Evolutionary conservation across 139 green algal genomes (phyloP), one percentile per base, ranked within the genome.

Genomic region (Tetradesmus lagerheimii): DNA sequence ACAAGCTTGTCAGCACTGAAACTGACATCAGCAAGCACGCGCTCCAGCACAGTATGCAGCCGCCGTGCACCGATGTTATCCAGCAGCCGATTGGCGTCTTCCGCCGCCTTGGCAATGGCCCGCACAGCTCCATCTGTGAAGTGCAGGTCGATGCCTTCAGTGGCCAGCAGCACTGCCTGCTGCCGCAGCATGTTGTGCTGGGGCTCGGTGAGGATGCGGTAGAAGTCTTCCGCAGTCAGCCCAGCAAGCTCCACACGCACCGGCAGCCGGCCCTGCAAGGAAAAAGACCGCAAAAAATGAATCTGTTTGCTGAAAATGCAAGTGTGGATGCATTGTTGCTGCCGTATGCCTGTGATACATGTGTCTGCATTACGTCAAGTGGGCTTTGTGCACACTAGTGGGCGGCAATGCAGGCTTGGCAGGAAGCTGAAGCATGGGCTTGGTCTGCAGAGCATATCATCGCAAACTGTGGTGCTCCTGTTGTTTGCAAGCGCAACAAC

Each of bases 21-120:
- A 75, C 91, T 96, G 45, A 99, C 95, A n/a, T 99, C 96, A 78
- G 99, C 97, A 80, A 99, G 67, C 37, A 99, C 97, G 14, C 95
- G 92, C 39, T 91, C 98, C 81, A 99, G 85, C 6, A 99, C 94
- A 15, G 97, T 99, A 92, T 99, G 96, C 92, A 99, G 93, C 39
- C 98, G 93, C 38, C 97, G 90, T 11, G 97, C 97, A 14, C 97
- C 97, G 47, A 99, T 99, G 95, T 99, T 99, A 90, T 99, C 97
- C 75, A 99, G 57, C 11, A 80, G 76, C 38, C n/a, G 37, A 75
- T 88, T 89, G 37, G 67, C 96, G 91, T 99, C 95, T 85, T 96
- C 95, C 8, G 98, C 96, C 39, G 99, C 91, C 1, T 91, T 80
- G 3, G 97, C 93, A 23, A 97, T 91, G 41, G 95, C 94, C 9